phyloP scores from a whole-genome alignment of 2,329 filamentous ascomycete species.

The Fonsecaea erecta region DNA sequence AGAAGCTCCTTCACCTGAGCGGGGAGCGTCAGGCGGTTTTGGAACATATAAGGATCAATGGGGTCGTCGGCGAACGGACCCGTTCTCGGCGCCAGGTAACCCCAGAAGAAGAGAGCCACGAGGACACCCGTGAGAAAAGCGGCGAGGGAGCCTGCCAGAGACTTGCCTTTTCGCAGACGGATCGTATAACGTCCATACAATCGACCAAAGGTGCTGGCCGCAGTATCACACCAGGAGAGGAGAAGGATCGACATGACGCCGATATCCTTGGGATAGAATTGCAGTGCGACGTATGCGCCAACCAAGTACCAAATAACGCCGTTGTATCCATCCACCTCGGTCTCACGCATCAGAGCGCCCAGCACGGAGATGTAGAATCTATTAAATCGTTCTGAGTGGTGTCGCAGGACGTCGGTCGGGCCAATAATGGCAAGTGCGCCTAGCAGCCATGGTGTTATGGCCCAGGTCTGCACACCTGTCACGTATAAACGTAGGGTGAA shows the following conservation, averaged over 20 bases:
- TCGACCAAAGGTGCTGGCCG: slow-evolving; percentile 90
- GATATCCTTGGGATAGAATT: slow-evolving; percentile 90
- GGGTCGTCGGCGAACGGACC: slow-evolving; percentile 72
- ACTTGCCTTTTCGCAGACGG: slow-evolving; percentile 83
- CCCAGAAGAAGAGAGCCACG: slow-evolving; percentile 87
- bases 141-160: slow-evolving; percentile 82
- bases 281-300: slow-evolving; percentile 83
- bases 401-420: slow-evolving; percentile 78
- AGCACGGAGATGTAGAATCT: slow-evolving; percentile 80
- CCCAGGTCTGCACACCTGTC: slow-evolving; percentile 72
- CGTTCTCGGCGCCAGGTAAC: slow-evolving; percentile 73
- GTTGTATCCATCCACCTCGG: slow-evolving; percentile 91
- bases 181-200: slow-evolving; percentile 89
- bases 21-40: slow-evolving; percentile 74
- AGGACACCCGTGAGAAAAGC: slow-evolving; percentile 81
- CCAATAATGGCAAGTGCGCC: slow-evolving; percentile 81
- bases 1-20: slow-evolving; percentile 61
- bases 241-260: slow-evolving; percentile 87
- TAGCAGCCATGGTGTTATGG: slow-evolving; percentile 85
- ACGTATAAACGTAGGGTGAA: slow-evolving; percentile 85
- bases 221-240: slow-evolving; percentile 97
- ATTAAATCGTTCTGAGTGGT: slow-evolving; percentile 81
- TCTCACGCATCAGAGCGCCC: slow-evolving; percentile 95
- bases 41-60: slow-evolving; percentile 71
- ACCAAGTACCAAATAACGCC: slow-evolving; percentile 96